Evolutionary conservation across 768 basidiomycete species (phyloP).

Genomic region (Boletellus ananiceps): DNA sequence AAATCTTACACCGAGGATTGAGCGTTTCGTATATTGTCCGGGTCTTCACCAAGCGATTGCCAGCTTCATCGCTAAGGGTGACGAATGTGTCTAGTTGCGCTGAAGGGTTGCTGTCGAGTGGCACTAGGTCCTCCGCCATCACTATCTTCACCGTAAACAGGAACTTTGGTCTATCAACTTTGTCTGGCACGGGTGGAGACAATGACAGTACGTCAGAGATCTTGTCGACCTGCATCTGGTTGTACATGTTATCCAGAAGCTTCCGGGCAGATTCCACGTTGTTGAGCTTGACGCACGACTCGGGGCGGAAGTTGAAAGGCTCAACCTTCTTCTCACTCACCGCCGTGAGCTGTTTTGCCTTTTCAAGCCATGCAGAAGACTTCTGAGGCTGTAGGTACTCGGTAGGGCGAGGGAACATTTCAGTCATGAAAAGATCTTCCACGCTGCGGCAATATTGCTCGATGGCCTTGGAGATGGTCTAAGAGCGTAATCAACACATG

Average conservation of each 20-base stretch:
- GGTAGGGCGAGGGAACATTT: slow-evolving; percentile 85
- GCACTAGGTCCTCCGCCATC: slow-evolving; percentile 83
- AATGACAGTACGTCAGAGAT: slow-evolving; percentile 59
- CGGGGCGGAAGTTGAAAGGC: slow-evolving; percentile 89
- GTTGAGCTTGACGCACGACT: slow-evolving; percentile 97
- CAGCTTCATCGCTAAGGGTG: slow-evolving; percentile 89
- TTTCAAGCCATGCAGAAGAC: slow-evolving; percentile 85
- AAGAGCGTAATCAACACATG: slow-evolving; percentile 3
- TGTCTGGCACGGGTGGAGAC: slow-evolving; percentile 67
- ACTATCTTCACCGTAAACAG: slow-evolving; percentile 93
- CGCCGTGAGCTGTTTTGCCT: slow-evolving; percentile 69
- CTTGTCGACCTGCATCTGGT: slow-evolving; percentile 85
- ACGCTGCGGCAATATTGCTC: slow-evolving; percentile 88
- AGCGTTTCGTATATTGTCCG: slow-evolving; percentile 91
- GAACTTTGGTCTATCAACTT: slow-evolving; percentile 62
- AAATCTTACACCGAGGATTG: slow-evolving; percentile 76
- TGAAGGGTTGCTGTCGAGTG: slow-evolving; percentile 70
- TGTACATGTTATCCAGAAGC: slow-evolving; percentile 92
- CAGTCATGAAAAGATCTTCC: slow-evolving; percentile 86
- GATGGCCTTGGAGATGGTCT: slow-evolving; percentile 90
- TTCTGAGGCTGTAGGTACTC: slow-evolving; percentile 82
- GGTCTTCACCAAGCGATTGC: slow-evolving; percentile 88
- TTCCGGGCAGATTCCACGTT: slow-evolving; percentile 91
- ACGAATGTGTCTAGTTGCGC: slow-evolving; percentile 89
- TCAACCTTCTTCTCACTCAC: slow-evolving; percentile 88